Evolutionary conservation across 129 eudicot genomes (phyloP).

Genomic region (Chrysanthemum seticuspe): DNA sequence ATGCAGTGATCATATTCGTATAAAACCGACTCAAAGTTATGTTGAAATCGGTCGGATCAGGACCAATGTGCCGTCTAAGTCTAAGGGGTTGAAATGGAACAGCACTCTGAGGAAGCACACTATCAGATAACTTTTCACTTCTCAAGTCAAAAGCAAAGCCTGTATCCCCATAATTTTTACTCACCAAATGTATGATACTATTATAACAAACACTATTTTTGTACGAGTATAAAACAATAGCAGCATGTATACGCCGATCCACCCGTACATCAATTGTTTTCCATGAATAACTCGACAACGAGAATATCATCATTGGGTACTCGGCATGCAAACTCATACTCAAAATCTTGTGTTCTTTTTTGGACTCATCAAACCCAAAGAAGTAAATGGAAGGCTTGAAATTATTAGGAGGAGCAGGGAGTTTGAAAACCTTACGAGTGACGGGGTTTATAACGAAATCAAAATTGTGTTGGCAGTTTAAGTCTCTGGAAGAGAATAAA

Average conservation of each 20-base stretch:
- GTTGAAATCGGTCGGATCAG: too few species aligned
- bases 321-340: too few species aligned
- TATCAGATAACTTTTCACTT: neutral
- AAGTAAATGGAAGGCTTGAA: neutral
- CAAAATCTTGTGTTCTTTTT: too few species aligned
- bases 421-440: slow-evolving; percentile 11
- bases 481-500: neutral
- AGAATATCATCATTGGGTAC: neutral
- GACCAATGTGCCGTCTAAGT: too few species aligned
- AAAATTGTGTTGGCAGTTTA: neutral
- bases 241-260: too few species aligned
- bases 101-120: neutral
- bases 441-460: slow-evolving; percentile 21
- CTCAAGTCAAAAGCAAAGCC: slow-evolving; percentile 16
- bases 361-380: too few species aligned
- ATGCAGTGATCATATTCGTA: neutral
- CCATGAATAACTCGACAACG: neutral
- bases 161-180: neutral
- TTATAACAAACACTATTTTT: slow-evolving; percentile 7
- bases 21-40: neutral
- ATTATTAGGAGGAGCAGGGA: neutral
- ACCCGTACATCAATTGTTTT: neutral
- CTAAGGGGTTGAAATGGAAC: neutral
- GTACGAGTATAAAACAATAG: neutral
- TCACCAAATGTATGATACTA: slow-evolving; percentile 12